Evolutionary conservation across 169 alveolate genomes (phyloP).

Genomic region (Besnoitia besnoiti): DNA sequence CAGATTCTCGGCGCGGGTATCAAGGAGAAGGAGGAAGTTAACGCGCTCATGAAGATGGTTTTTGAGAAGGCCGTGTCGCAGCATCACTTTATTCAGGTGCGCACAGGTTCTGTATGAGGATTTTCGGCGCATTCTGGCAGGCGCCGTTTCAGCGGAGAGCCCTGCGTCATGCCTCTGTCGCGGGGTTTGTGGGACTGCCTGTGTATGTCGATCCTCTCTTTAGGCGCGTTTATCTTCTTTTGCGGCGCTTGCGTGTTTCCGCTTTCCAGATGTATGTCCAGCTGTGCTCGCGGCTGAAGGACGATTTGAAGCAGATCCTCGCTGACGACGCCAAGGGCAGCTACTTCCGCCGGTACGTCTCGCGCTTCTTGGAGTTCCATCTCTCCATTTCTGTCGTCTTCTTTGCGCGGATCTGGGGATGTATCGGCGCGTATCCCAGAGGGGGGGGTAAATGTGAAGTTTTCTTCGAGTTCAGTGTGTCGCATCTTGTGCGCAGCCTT

Average conservation of each 20-base stretch:
- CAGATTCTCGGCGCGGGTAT: slow-evolving; percentile 73
- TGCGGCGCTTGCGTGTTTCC: neutral
- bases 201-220: neutral
- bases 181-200: neutral
- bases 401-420: neutral
- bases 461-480: too few species aligned
- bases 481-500: too few species aligned
- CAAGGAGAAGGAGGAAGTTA: slow-evolving; percentile 70
- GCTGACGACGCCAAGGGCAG: slow-evolving; percentile 69
- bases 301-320: slow-evolving; percentile 70
- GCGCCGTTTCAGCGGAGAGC: neutral
- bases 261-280: slow-evolving; percentile 70
- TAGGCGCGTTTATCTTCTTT: neutral
- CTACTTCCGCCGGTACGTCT: slow-evolving; percentile 51
- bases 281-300: slow-evolving; percentile 71
- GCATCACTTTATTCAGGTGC: slow-evolving; percentile 77
- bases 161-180: neutral
- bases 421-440: too few species aligned
- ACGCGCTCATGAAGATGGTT: slow-evolving; percentile 72
- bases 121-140: neutral
- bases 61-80: slow-evolving; percentile 80
- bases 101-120: neutral
- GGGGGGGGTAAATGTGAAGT: too few species aligned
- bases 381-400: neutral
- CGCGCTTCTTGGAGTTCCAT: too few species aligned